These are phyloP conservation scores for Paxillus ammoniavirescens DNA, from an alignment of 768 basidiomycete genomes.

Conservation along the genomic window DNA sequence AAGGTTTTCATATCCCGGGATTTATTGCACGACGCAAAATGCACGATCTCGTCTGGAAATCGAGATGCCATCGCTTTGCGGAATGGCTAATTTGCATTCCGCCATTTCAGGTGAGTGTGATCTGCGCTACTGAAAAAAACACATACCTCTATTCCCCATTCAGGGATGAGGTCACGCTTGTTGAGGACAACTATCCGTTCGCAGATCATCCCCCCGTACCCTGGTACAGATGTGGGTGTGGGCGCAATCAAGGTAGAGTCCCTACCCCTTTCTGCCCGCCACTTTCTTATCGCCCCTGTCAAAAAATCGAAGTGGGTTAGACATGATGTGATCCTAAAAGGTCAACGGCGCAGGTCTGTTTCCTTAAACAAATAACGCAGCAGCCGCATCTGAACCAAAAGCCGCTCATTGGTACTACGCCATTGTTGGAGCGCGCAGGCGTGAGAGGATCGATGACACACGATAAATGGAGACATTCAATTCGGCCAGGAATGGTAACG, in stretches of 20 bases:
- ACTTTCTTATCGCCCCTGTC: slow-evolving; percentile 62
- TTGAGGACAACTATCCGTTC: slow-evolving; percentile 90
- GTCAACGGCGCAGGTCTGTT: slow-evolving; percentile 4
- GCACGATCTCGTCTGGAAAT: slow-evolving; percentile 65
- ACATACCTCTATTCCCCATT: slow-evolving; percentile 81
- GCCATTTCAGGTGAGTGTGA: slow-evolving; percentile 10
- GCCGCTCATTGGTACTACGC: slow-evolving; percentile 7
- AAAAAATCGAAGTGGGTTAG: slow-evolving; percentile 15
- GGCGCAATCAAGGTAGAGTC: slow-evolving; percentile 40
- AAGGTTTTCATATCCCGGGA: slow-evolving; percentile 62
- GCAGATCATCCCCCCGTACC: slow-evolving; percentile 43
- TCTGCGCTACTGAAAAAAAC: slow-evolving; percentile 2
- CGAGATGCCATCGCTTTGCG: slow-evolving; percentile 65
- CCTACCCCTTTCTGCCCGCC: slow-evolving; percentile 68
- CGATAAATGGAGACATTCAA: slow-evolving; percentile 18
- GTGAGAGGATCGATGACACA: slow-evolving; percentile 18
- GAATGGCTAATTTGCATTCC: slow-evolving; percentile 55
- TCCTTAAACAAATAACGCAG: slow-evolving; percentile 4
- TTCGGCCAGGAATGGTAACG: slow-evolving; percentile 3
- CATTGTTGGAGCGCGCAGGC: slow-evolving; percentile 9
- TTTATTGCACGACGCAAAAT: slow-evolving; percentile 74
- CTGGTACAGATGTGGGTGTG: slow-evolving; percentile 34
- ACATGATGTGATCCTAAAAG: slow-evolving; percentile 11
- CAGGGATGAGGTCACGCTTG: slow-evolving; percentile 88
- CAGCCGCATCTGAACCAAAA: no score